Percentiles rank a stretch among this genome's conserved stretches.
These are phyloP conservation scores for Panus rudis DNA, from an alignment of 768 basidiomycete species.

Conservation along the genomic window DNA sequence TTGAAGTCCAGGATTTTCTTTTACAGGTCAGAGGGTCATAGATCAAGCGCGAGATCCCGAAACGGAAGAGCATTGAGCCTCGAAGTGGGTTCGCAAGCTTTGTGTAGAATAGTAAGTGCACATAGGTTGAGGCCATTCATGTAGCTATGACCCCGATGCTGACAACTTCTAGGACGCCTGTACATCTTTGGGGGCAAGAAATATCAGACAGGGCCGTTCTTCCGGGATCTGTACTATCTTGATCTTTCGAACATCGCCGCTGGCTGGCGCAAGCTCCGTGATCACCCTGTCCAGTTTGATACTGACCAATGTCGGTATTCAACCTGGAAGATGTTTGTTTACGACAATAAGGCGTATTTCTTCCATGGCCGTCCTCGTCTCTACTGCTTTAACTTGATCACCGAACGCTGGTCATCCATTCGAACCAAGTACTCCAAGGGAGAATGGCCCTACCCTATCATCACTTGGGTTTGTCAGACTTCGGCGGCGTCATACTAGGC, in stretches of 20 bases:
- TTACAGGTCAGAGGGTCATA: slow-evolving; percentile 31
- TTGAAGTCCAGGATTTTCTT: slow-evolving; percentile 1
- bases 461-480: neutral
- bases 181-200: slow-evolving; percentile 13
- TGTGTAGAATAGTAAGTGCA: slow-evolving; percentile 15
- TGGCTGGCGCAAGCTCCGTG: slow-evolving; percentile 15
- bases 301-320: too few species aligned
- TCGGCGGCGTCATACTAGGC: slow-evolving; percentile 14
- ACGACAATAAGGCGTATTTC: slow-evolving; percentile 29
- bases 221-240: slow-evolving; percentile 15
- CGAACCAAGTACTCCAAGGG: slow-evolving; percentile 9
- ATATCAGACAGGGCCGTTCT: slow-evolving; percentile 7
- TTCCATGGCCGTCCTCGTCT: slow-evolving; percentile 24
- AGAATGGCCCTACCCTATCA: slow-evolving; percentile 4
- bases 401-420: slow-evolving; percentile 12
- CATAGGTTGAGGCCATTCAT: too few species aligned
- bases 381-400: slow-evolving; percentile 25
- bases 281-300: slow-evolving; percentile 3
- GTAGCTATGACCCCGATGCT: too few species aligned
- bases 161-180: slow-evolving; percentile 8
- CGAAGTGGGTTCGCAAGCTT: slow-evolving; percentile 17
- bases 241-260: slow-evolving; percentile 11
- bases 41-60: slow-evolving; percentile 23
- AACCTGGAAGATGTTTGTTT: slow-evolving; percentile 13
- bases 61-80: slow-evolving; percentile 25